Evolutionary conservation across 2,329 filamentous ascomycete genomes (phyloP), one percentile per base, ranked within the genome.

Genomic region (Stemphylium vesicarium): DNA sequence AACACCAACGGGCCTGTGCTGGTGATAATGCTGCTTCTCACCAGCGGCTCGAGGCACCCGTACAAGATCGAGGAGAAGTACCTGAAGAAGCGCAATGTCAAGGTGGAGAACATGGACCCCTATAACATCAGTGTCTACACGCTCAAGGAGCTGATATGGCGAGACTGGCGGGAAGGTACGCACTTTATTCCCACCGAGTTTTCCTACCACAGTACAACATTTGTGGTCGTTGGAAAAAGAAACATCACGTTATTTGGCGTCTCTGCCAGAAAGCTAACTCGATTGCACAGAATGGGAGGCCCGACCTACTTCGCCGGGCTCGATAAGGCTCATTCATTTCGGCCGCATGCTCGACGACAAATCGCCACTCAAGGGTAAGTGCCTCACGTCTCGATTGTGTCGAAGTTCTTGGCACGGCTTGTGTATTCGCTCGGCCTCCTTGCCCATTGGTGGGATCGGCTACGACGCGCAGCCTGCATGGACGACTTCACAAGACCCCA

Each of bases 81-180:
- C 70, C 80, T 98, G 50, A 82, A 83, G 49, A 92, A 93, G 76
- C 86, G 92, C 56, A 90, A 89, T 65, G 90, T 96, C 49, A 84
- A 84, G 42, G 85, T 95, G 1, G 88, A 91, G 16, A 88, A 88
- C 29, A 77, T 84, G 64, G 92, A 97, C 71, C 92, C 92, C 1
- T 93, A 92, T 72, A 90, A 88, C 71, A 92, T 98, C 77, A 96
- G 91, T 64, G 89, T 96, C 45, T 96, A 97, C 74, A 96, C 91
- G 3, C 80, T 98, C 62, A 97, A 97, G 77, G 92, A 97, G 78
- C 80, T 97, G 70, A 96, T 98, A 72, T 85, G 95, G 80, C 84
- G 91, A 67, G 93, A 97, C 75, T 98, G 94, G 94, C 84, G 92
- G 64, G 88, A 88, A 66, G 91, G 83, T 85, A 78, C 51, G 72